Evolutionary conservation across 495 filamentous ascomycete genomes (phyloP), one percentile per base, ranked within the genome.

Genomic region (Aspergillus sclerotioniger): DNA sequence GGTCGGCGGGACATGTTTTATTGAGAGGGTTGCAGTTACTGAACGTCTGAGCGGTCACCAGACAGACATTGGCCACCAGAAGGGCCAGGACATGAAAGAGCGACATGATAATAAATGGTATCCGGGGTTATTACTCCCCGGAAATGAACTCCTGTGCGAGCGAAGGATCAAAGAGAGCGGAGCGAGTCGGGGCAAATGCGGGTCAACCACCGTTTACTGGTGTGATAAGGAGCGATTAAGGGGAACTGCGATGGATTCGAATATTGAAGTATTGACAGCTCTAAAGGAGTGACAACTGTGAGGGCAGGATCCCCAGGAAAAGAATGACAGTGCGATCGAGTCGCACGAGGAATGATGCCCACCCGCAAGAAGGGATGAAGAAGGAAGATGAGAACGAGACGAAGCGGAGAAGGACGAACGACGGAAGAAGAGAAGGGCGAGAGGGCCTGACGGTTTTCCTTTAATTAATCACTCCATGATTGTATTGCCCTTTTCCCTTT

Each of bases 11-110:
- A 65, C 90, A 93, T 3, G 78, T 76, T 51, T 72, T 71, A 54
- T 90, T 80, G 54, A 76, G 39, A 79, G 90, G 71, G 62, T 90
- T 80, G 78, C 90, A 95, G 21, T 73, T 64, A 12, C 88, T 89
- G 46, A 62, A 83, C 31, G 73, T 75, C 53, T 77, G 74, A 13
- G 74, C 74, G 28, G 57, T 50, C 39, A 70, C 71, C 44, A 62
- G 63, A 51, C 55, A 51, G 50, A 69, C 58, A 49, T 70, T 54
- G 56, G 68, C 65, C 50, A 64, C 56, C 52, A 71, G 44, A 13
- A 70, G 56, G 60, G 65, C 65, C 43, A 71, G 48, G 15, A 59
- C 41, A 46, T 62, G 57, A 53, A 68, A 58, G 63, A 61, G 43
- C 25, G 60, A 67, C 70, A 74, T 76, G 44, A 12, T 59, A 61